Evolutionary conservation across 176 grass and related monocot species (phyloP), one percentile per base, ranked within the genome.

Genomic region (Triticum turgidum): DNA sequence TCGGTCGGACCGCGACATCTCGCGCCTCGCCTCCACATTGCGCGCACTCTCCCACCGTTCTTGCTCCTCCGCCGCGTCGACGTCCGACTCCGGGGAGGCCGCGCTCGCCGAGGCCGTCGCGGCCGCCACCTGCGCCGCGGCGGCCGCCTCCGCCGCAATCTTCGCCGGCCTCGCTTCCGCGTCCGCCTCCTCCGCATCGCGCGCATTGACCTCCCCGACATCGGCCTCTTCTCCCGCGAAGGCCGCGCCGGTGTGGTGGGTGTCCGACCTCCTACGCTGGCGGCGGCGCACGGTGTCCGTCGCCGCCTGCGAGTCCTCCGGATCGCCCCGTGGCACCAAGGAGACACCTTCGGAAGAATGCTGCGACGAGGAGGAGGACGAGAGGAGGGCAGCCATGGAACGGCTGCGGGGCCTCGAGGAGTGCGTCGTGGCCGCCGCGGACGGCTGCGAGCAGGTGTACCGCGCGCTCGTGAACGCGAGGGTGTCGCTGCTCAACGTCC

Each of bases 171-270:
- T 95, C 11, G 93, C 86, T 0, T 66, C 85, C 11, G 86, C 90
- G 1, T 94, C 92, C 6, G 83, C 86, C 5, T 87, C 87, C 10
- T 90, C 90, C 7, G 64, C 91, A 13, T 82, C 84, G 8, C 71
- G 59, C 6, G 47, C 81, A 9, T 78, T 86, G 65, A 6, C 56
- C 0, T 52, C 77, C 0, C 90, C 89, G 3, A 20, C 62, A 0
- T 83, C 85, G 2, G 80, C 74, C 11, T 89, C 74, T 20, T 89
- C 89, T 3, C 92, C 87, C 0, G 65, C 44, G 0, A 92, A 87
- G 69, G 85, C 83, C 39, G 84, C 54, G 17, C 84, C 87, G 1
- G 88, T 95, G n/a, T 93, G 93, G 93, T 95, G 93, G 93, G 86
- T 93, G 38, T 86, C 89, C 4, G 84, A 91, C 78, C 78, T 95